Conservation (phyloP, 495 filamentous ascomycete species). For the Hypoxylon crocopeplum region DNA sequence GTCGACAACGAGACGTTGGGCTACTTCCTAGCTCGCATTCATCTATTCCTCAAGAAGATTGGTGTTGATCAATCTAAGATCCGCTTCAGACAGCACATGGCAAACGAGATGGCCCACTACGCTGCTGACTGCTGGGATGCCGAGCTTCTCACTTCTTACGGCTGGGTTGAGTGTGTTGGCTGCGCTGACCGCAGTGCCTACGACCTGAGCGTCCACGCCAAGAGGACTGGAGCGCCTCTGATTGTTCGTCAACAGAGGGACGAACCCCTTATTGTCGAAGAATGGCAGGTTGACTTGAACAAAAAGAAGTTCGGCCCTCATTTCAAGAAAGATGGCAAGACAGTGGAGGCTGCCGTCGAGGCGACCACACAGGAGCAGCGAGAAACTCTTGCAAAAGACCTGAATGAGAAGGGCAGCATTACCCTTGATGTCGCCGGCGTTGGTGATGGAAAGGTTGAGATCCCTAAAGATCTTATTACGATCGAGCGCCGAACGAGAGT, state of each 20-base stretch:
- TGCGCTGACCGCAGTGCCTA: slow-evolving; percentile 74
- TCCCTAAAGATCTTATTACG: slow-evolving; percentile 62
- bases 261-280: slow-evolving; percentile 62
- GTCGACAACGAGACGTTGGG: slow-evolving; percentile 76
- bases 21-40: slow-evolving; percentile 71
- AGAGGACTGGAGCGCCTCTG: slow-evolving; percentile 65
- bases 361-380: slow-evolving; percentile 62
- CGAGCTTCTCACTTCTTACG: slow-evolving; percentile 68
- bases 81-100: slow-evolving; percentile 74
- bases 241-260: slow-evolving; percentile 64
- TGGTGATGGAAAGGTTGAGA: slow-evolving; percentile 61
- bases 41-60: slow-evolving; percentile 67
- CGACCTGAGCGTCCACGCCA: slow-evolving; percentile 68
- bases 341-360: slow-evolving; percentile 63
- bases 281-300: slow-evolving; percentile 67
- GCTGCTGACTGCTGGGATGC: slow-evolving; percentile 76
- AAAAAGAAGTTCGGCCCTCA: slow-evolving; percentile 71
- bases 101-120: slow-evolving; percentile 78
- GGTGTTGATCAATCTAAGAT: slow-evolving; percentile 68
- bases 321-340: slow-evolving; percentile 69
- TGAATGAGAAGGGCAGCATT: slow-evolving; percentile 61
- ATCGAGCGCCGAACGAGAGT: slow-evolving; percentile 62
- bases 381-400: slow-evolving; percentile 58
- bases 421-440: slow-evolving; percentile 61
- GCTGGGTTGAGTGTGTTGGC: slow-evolving; percentile 75